Evolutionary conservation across 768 basidiomycete genomes (phyloP).

Genomic region (Podaxis sp.): DNA sequence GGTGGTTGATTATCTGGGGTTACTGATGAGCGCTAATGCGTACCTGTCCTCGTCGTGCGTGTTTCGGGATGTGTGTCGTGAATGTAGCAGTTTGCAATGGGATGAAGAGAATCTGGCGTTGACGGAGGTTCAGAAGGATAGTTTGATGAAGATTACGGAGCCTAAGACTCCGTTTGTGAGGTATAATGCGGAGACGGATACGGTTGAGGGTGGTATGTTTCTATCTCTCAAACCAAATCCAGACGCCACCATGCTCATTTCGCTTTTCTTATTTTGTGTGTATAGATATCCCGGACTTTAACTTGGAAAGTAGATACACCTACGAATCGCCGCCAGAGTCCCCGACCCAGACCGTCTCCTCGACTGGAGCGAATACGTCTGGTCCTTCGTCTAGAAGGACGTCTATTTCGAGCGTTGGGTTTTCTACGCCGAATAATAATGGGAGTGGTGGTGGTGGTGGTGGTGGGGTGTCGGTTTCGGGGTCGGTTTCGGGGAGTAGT

Average conservation of each 20-base stretch:
- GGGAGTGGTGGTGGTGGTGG: neutral
- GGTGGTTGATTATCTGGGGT: neutral
- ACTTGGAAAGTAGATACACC: constrained; percentile 47
- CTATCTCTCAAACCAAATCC: neutral
- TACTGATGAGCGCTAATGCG: constrained; percentile 1
- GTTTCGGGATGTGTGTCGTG: neutral
- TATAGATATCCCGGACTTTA: constrained; percentile 81
- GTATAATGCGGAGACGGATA: constrained; percentile 85
- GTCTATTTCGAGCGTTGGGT: constrained; percentile 59
- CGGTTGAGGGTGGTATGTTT: constrained; percentile 73
- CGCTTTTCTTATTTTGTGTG: neutral
- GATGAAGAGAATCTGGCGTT: constrained; percentile 92
- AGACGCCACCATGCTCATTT: neutral
- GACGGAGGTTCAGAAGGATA: constrained; percentile 93
- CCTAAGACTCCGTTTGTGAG: constrained; percentile 96
- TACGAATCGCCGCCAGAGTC: constrained; percentile 32
- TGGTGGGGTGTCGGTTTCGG: constrained; percentile 48
- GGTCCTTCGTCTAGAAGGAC: constrained; percentile 72
- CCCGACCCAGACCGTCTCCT: constrained; percentile 39
- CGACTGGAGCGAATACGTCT: constrained; percentile 59
- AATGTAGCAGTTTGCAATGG: constrained; percentile 75
- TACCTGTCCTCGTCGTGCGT: constrained; percentile 3
- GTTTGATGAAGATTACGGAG: constrained; percentile 97
- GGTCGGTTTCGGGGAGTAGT: constrained; percentile 40
- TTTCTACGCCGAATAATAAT: neutral